phyloP scores from a whole-genome alignment of 345 rosid species.

The Gossypium raimondii region DNA sequence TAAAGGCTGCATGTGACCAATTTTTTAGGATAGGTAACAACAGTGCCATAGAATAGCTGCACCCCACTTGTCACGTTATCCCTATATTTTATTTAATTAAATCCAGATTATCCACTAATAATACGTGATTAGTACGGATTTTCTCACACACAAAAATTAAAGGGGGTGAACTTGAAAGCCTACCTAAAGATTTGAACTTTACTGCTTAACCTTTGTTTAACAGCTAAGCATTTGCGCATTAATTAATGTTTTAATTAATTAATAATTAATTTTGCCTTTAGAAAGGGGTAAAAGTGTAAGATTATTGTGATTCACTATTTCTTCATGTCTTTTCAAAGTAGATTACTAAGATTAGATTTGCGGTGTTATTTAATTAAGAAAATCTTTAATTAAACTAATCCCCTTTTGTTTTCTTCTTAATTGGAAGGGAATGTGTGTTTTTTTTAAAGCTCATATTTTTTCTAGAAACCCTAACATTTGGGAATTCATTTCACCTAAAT shows the following conservation, averaged over 20 bases:
- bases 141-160: background rate
- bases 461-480: conserved; percentile 11
- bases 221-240: conserved; percentile 34
- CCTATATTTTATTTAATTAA: conserved; percentile 9
- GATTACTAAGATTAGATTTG: conserved; percentile 17
- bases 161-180: background rate
- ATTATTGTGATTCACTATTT: background rate
- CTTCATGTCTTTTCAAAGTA: conserved; percentile 29
- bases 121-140: conserved; percentile 40
- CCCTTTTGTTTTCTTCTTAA: conserved; percentile 7
- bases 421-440: background rate
- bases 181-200: background rate
- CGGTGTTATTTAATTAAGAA: conserved; percentile 16
- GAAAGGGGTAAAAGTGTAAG: conserved; percentile 8
- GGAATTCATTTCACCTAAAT: background rate
- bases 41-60: background rate
- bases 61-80: background rate
- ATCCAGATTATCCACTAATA: conserved; percentile 19
- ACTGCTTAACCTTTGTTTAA: conserved; percentile 23
- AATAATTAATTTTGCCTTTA: background rate
- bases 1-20: conserved; percentile 11
- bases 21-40: conserved; percentile 12
- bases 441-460: conserved; percentile 11
- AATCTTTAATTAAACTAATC: conserved; percentile 7
- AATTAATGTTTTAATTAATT: background rate